Conservation (phyloP, 345 rosid genomes). For the Nasturtium officinale region DNA sequence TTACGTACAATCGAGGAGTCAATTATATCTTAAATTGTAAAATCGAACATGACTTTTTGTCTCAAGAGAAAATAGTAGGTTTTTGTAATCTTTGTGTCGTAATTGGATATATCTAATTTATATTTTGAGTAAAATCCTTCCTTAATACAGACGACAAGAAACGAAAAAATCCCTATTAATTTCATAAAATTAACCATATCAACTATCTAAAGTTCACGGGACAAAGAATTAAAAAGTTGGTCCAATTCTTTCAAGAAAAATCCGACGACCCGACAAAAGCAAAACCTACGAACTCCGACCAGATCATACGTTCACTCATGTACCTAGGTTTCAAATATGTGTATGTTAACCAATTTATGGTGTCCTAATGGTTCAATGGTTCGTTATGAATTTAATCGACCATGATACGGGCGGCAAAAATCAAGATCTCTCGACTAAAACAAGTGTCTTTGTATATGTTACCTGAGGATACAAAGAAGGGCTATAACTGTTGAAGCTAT, state of each 20-base stretch:
- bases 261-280: constrained; percentile 7
- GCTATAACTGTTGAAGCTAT: constrained; percentile 36
- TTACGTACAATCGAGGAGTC: neutral
- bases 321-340: neutral
- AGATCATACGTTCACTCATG: neutral
- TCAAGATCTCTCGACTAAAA: neutral
- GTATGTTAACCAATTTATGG: neutral
- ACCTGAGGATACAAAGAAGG: constrained; percentile 68
- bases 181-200: neutral
- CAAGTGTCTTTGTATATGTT: neutral
- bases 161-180: neutral
- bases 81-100: neutral
- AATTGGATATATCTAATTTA: neutral
- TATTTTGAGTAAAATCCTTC: neutral
- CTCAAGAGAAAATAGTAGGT: neutral
- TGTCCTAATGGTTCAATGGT: neutral
- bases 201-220: neutral
- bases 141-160: neutral
- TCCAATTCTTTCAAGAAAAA: constrained; percentile 10
- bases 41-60: constrained; percentile 12
- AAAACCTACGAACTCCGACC: constrained; percentile 7
- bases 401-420: neutral
- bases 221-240: neutral
- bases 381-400: neutral
- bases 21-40: neutral